Percentiles rank a stretch among this genome's conserved stretches.
These are phyloP conservation scores for Fusarium sp. DNA, from an alignment of 2,329 filamentous ascomycete species.

Conservation along the genomic window DNA sequence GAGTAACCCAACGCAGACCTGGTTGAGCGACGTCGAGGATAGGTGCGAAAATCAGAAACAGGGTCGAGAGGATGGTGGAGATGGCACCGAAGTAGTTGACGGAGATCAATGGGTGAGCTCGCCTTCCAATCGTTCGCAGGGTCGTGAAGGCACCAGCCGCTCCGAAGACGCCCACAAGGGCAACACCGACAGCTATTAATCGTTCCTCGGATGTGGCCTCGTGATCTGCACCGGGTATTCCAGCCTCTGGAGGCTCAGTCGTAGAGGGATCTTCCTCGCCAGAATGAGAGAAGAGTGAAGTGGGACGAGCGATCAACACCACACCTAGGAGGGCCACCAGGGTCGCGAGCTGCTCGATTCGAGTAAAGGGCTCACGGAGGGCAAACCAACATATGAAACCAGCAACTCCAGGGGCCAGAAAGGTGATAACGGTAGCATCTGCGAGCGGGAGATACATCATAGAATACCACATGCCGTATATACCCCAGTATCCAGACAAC, in stretches of 20 bases:
- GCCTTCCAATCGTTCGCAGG: slow-evolving; percentile 79
- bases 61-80: slow-evolving; percentile 71
- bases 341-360: slow-evolving; percentile 77
- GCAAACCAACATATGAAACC: slow-evolving; percentile 82
- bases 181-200: slow-evolving; percentile 72
- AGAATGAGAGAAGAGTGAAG: slow-evolving; percentile 57
- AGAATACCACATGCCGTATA: slow-evolving; percentile 75
- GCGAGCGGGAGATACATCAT: slow-evolving; percentile 81
- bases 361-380: slow-evolving; percentile 77
- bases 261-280: slow-evolving; percentile 32
- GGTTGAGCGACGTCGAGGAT: slow-evolving; percentile 56
- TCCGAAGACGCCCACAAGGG: slow-evolving; percentile 79
- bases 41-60: slow-evolving; percentile 64
- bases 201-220: slow-evolving; percentile 67
- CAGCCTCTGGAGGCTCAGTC: slow-evolving; percentile 22
- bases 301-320: slow-evolving; percentile 79
- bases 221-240: slow-evolving; percentile 47
- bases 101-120: slow-evolving; percentile 81
- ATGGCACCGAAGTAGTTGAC: slow-evolving; percentile 83
- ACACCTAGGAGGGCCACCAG: slow-evolving; percentile 80
- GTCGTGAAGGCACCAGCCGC: slow-evolving; percentile 75
- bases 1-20: slow-evolving; percentile 54
- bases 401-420: slow-evolving; percentile 79
- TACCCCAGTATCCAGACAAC: slow-evolving; percentile 75
- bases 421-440: slow-evolving; percentile 89